Base-by-base conservation (phyloP, 75 land plant species). In the Ceratopteris richardii region DNA sequence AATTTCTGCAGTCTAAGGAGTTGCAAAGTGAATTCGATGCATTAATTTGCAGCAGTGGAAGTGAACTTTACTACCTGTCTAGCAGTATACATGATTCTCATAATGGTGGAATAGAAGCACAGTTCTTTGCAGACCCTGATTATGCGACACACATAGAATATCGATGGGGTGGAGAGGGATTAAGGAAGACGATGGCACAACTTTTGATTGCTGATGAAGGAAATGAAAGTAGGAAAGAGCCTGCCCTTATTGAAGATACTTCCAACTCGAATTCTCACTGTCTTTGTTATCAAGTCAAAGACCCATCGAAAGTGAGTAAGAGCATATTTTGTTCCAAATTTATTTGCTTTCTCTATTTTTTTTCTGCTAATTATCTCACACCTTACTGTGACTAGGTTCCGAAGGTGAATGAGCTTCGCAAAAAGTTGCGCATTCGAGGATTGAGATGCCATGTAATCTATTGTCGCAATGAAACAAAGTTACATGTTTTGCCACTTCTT, bases 81-180 rank as follows among this genome's bases (percentile, higher is more conserved):
- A 22, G 46, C 30, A 36, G 61, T 33, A 83, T 82, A 5, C 84
- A 80, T 28, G 13, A 13, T 14, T 29, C 46, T 51, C 67, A 22
- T 19, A 59, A 66, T 24, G 27, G 37, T 33, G 37, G 37, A 9
- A 9, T 61, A 41, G 73, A 69, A 19, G 56, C 68, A 41, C 66
- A 66, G 10, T 76, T 71, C 51, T 72, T 55, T 16, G 63, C 74
- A 29, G 96, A 90, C 67, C 54, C 63, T 30, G 80, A 86, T 67
- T 90, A 90, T 51, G 81, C 67, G 58, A 69, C 82, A 20, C 96
- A 90, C 14, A 86, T 86, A 61, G 88, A 86, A 42, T 86, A 86
- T 55, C 78, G 87, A 0, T 90, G 96, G 91, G 87, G 91, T 58
- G 80, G 78, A 41, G 88, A 86, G 47, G 87, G 96, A 0, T 72